Base-by-base conservation (phyloP, 2,329 filamentous ascomycete genomes). In the Hypoxylon sp. region DNA sequence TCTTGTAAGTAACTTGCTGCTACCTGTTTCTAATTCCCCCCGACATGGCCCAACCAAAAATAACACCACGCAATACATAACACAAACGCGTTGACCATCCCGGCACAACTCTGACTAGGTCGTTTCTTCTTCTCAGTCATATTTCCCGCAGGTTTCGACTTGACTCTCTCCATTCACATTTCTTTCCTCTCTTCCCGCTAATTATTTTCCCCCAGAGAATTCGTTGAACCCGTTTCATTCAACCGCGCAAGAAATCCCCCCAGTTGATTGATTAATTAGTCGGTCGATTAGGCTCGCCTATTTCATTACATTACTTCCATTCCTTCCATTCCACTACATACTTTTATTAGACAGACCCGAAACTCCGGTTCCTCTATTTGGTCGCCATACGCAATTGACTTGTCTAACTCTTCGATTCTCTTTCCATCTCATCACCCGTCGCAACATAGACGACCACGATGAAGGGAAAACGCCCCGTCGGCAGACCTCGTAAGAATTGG, bases 21-120 rank as follows among this genome's bases (percentile, higher is more conserved):
- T 33, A n/a, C 55, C 49, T n/a, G n/a, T 44, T 64, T 46, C 27
- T 30, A 53, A 37, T 48, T 51, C 17, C 30, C 33, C 27, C 48
- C 22, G 25, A 13, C 54, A 40, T 44, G 10, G 14, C 46, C 48
- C 30, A 50, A 61, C 35, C 50, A 37, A 46, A 58, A 54, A 44
- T 51, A 68, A 56, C 50, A 65, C 61, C 6, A 61, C 48, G 31
- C 51, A 65, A 53, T 22, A 67, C 46, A 60, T 46, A 61, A 44
- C 20, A 62, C 51, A 70, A 64, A 65, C 68, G 65, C 64, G 68
- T 68, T 68, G 64, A 63, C 68, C 58, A 70, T 61, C 64, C 61
- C 42, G 48, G 57, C 58, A 66, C 54, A 64, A 64, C 49, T 64
- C 51, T 65, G 55, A 61, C 64, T 68, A 60, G 33, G 42, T 60